Evolutionary conservation across 176 grass and related monocot genomes (phyloP), one percentile per base, ranked within the genome.

Genomic region (Calamus simplicifolius): DNA sequence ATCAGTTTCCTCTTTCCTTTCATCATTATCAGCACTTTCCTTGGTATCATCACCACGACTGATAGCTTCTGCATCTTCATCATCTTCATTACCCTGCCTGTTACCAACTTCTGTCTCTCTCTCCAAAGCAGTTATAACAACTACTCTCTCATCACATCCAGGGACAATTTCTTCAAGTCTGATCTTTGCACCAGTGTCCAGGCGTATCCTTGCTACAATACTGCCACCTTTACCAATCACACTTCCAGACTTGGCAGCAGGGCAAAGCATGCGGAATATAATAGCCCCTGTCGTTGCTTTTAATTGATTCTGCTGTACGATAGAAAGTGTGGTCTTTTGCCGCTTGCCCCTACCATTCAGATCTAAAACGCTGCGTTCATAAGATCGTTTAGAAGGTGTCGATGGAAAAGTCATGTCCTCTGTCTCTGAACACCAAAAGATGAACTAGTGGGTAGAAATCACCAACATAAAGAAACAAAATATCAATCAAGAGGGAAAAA

Each of bases 221-320:
- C 77, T 48, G 2, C 93, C 93, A 63, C 68, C 79, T 79, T 72
- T 98, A 26, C 93, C 93, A 13, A 98, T 98, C 56, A 92, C 76
- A 75, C 83, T 85, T 50, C 81, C 93, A 52, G 87, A 85, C 68
- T 85, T 84, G n/a, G 85, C 78, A 49, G 66, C 19, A 18, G 93
- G 93, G 66, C 93, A 98, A 6, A 98, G 81, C 18, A 98, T 29
- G 10, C 88, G 88, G 59, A 92, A 83, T 19, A 82, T 48, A 5
- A 78, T 72, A 71, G 75, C 72, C 19, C 82, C 75, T 3, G 75
- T 30, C 52, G 56, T 59, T 57, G 73, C 59, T 73, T 73, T 79
- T 54, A 79, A 23, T 50, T 82, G 87, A 58, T 69, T 28, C 10
- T 77, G 71, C 16, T 64, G 75, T 6, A 62, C 50, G 64, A 65